These are phyloP conservation scores for Colletotrichum cereale DNA, from an alignment of 2,329 filamentous ascomycete genomes.

Conservation along the genomic window DNA sequence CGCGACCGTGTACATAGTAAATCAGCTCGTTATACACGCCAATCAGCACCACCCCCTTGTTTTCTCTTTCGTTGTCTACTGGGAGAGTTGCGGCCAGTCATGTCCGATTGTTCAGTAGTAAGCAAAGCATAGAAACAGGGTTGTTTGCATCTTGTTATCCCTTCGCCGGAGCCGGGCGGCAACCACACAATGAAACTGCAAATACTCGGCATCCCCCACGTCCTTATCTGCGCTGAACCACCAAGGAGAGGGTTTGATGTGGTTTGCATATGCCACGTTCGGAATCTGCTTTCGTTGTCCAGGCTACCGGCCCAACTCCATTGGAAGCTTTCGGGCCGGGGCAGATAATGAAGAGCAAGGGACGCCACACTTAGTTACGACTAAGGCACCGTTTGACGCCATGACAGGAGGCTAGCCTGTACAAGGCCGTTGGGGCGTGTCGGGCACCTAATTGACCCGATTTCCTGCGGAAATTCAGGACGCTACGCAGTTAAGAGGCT, in stretches of 20 bases:
- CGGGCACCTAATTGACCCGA: slow-evolving; percentile 10
- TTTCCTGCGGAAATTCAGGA: slow-evolving; percentile 19
- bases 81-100: no score
- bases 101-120: no score
- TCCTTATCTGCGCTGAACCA: background rate
- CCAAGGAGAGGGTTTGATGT: background rate
- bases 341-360: background rate
- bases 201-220: background rate
- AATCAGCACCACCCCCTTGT: background rate
- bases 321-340: background rate
- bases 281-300: background rate
- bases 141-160: background rate
- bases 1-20: background rate
- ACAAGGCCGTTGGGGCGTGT: background rate
- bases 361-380: background rate
- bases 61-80: background rate
- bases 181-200: background rate
- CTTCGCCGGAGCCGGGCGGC: background rate
- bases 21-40: background rate
- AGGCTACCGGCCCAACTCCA: background rate
- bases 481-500: no score
- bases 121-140: background rate
- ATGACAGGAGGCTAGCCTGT: background rate
- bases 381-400: slow-evolving; percentile 16
- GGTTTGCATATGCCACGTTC: background rate